These are phyloP conservation scores for Aspergillus eucalypticola DNA, from an alignment of 2,329 filamentous ascomycete species.

Conservation along the genomic window DNA sequence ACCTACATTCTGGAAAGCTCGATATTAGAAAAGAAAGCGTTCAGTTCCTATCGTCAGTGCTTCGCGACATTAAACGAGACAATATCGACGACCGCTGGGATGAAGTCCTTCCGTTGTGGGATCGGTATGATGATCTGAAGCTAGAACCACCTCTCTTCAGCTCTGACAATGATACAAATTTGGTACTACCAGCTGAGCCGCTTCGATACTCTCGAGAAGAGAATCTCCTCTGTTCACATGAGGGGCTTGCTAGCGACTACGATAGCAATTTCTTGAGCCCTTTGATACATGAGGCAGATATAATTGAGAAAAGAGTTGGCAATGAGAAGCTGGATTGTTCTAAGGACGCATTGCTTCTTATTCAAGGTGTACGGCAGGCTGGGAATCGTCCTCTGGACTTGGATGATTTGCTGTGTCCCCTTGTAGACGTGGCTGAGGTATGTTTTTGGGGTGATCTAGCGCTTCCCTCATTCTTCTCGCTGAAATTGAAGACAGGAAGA, in stretches of 20 bases:
- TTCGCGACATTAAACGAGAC: constrained; percentile 20
- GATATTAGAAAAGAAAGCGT: constrained; percentile 32
- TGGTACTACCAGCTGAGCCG: constrained; percentile 40
- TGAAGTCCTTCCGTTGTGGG: constrained; percentile 22
- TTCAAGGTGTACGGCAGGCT: neutral
- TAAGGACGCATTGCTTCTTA: neutral
- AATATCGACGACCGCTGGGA: constrained; percentile 19
- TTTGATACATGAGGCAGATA: neutral
- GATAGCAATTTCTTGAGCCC: neutral
- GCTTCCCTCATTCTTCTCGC: neutral
- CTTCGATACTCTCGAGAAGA: constrained; percentile 1
- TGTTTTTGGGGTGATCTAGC: neutral
- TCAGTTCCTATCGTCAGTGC: constrained; percentile 33
- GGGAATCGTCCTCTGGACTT: neutral
- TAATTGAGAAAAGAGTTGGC: neutral
- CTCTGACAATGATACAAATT: constrained; percentile 46
- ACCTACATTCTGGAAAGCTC: constrained; percentile 34
- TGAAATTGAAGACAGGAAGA: neutral
- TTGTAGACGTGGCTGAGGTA: neutral
- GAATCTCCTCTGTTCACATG: neutral
- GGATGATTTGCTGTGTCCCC: neutral
- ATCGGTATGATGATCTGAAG: constrained; percentile 36
- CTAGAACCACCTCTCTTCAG: constrained; percentile 50
- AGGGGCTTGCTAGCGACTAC: neutral
- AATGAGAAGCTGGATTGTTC: neutral